Base-by-base conservation (phyloP, 2,329 filamentous ascomycete species). In the Coniochaeta hoffmannii region DNA sequence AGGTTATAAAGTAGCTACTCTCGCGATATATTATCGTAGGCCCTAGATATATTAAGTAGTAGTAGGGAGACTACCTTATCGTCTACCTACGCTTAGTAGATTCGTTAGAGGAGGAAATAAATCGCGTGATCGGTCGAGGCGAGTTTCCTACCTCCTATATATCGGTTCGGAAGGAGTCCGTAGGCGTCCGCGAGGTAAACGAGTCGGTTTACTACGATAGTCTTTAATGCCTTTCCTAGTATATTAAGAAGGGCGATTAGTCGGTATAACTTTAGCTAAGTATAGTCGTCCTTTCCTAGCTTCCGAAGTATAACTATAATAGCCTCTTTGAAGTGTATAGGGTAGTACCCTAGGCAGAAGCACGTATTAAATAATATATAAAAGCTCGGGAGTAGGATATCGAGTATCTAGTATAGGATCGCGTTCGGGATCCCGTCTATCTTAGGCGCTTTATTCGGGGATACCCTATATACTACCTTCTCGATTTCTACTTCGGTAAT, bases 391-490 rank as follows among this genome's bases (percentile, higher is more conserved):
- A 57, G 55, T 11, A 61, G 49, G 34, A 59, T 60, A 30, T 61
- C 53, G 6, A 60, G 41, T 38, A 41, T 57, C 52, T 62, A 12
- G 35, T 62, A 54, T 14, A 62, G 56, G 34, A 57, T 55, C 12
- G 41, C 46, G 38, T 64, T 63, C n/a, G 57, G 61, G 51, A 64
- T 59, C 24, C 59, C 50, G 44, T 63, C 55, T 22, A 51, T 32
- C 15, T 61, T 57, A 44, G 57, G 58, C 12, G 58, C 59, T 55
- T 60, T 63, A 36, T 59, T 56, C 28, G 56, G 56, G 19, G 59
- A 51, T 54, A 28, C 26, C 15, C 19, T 24, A n/a, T 28, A 28
- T n/a, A 50, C 26, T 28, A 28, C 26, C 26, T 30, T 50, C 46
- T 50, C 46, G 26, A 50, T 50, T 30, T 50, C 26, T n/a, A 28